A percentile compares a stretch with the other conserved stretches of the same genome.
Evolutionary conservation across 2,329 filamentous ascomycete genomes (phyloP).

Genomic region (Dactylonectria macrodidyma): DNA sequence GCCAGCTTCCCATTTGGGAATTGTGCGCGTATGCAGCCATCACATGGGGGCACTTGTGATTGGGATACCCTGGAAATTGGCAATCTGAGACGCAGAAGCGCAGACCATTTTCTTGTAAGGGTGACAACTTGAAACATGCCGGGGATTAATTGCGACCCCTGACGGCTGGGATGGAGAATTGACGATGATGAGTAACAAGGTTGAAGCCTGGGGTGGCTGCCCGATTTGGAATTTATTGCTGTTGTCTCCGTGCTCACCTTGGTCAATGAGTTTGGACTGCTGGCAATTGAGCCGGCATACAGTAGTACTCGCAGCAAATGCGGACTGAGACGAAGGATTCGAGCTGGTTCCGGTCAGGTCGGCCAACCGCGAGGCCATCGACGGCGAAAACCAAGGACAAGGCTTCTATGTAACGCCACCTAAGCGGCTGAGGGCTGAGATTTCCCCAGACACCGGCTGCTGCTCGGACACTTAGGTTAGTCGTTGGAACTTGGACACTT

Average conservation of each 20-base stretch:
- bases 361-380: conserved; percentile 5
- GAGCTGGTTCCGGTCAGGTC: conserved; percentile 9
- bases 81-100: conserved; percentile 46
- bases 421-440: neutral
- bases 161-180: conserved; percentile 18
- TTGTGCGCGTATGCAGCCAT: conserved; percentile 16
- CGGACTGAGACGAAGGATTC: conserved; percentile 11
- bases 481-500: neutral
- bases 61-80: conserved; percentile 41
- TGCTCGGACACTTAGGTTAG: conserved; percentile 14
- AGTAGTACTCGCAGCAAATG: neutral
- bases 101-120: conserved; percentile 30
- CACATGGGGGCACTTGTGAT: conserved; percentile 28
- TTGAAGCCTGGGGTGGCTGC: conserved; percentile 10
- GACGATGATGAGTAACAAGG: conserved; percentile 14
- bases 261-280: conserved; percentile 5
- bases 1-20: conserved; percentile 5
- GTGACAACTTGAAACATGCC: conserved; percentile 42
- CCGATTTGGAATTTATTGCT: conserved; percentile 17
- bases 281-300: conserved; percentile 9
- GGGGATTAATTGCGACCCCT: conserved; percentile 20
- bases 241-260: conserved; percentile 16
- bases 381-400: conserved; percentile 1
- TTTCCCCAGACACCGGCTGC: conserved; percentile 8
- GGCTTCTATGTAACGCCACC: neutral